Evolutionary conservation across 2,329 filamentous ascomycete species (phyloP).

Genomic region (Calonectria hongkongensis): DNA sequence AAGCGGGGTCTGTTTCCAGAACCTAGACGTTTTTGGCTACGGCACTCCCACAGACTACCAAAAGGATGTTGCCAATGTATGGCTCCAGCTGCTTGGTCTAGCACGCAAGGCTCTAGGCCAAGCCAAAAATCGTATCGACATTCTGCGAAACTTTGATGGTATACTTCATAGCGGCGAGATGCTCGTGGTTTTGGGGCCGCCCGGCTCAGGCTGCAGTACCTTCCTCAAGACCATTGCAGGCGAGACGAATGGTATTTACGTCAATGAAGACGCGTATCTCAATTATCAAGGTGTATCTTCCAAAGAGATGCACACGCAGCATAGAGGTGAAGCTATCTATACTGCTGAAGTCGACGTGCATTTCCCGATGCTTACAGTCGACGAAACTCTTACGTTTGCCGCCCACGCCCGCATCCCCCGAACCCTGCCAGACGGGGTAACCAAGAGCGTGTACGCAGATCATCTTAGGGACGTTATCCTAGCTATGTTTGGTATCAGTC

Average conservation of each 20-base stretch:
- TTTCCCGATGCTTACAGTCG: conserved; percentile 85
- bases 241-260: conserved; percentile 85
- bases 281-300: conserved; percentile 81
- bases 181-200: conserved; percentile 83
- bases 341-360: conserved; percentile 89
- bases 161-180: conserved; percentile 83
- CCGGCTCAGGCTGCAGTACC: conserved; percentile 86
- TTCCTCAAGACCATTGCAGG: conserved; percentile 89
- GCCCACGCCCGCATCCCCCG: conserved; percentile 81
- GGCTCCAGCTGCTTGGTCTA: conserved; percentile 52
- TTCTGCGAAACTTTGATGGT: conserved; percentile 80
- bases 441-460: conserved; percentile 71
- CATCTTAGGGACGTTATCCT: conserved; percentile 83
- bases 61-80: conserved; percentile 62
- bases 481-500: conserved; percentile 84
- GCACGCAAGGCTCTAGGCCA: background rate
- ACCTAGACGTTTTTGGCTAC: conserved; percentile 66
- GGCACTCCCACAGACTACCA: conserved; percentile 70
- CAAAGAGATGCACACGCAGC: conserved; percentile 84
- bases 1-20: conserved; percentile 64
- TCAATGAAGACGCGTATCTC: conserved; percentile 82
- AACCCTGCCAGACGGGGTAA: conserved; percentile 75
- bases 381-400: conserved; percentile 86
- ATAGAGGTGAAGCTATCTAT: conserved; percentile 90
- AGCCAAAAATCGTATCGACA: conserved; percentile 74